A percentile compares a stretch with the other conserved stretches of the same genome.
phyloP scores from a whole-genome alignment of 1,139 yeast genomes.

The Saccharomyces hybrid region DNA sequence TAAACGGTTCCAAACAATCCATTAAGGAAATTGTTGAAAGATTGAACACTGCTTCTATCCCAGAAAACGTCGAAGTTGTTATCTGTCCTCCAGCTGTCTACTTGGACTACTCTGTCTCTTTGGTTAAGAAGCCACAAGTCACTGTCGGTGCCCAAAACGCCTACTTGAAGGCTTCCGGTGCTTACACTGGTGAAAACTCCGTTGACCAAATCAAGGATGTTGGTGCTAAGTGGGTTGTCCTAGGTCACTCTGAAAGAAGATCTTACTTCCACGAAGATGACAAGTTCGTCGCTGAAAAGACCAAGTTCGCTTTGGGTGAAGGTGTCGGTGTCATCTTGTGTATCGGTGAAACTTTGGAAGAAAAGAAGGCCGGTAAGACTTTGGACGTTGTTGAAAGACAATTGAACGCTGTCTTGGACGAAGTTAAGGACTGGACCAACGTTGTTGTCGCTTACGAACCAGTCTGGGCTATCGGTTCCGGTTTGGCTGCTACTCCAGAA shows the following conservation, averaged over 20 bases:
- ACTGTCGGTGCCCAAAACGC: conserved; percentile 86
- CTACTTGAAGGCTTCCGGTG: conserved; percentile 83
- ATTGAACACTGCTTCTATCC: conserved; percentile 71
- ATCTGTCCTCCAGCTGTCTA: conserved; percentile 95
- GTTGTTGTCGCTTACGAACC: conserved; percentile 98
- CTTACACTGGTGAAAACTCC: conserved; percentile 95
- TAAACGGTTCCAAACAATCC: conserved; percentile 91
- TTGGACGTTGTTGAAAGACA: conserved; percentile 83
- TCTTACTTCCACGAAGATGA: conserved; percentile 84
- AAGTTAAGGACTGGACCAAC: conserved; percentile 83
- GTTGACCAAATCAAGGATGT: conserved; percentile 83
- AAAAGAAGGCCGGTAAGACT: conserved; percentile 83
- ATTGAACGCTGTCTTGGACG: conserved; percentile 78
- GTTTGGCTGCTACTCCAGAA: conserved; percentile 96
- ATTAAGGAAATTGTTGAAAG: conserved; percentile 75
- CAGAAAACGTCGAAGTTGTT: conserved; percentile 73
- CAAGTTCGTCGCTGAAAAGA: conserved; percentile 88
- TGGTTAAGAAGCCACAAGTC: conserved; percentile 63
- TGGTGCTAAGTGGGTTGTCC: conserved; percentile 89
- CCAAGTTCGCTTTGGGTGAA: conserved; percentile 83
- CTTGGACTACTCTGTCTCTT: conserved; percentile 64
- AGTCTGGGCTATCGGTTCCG: conserved; percentile 99
- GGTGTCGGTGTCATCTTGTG: conserved; percentile 89
- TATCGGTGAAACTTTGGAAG: conserved; percentile 95
- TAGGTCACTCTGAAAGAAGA: conserved; percentile 99